phyloP scores from a whole-genome alignment of 2,329 filamentous ascomycete species.

The Teratosphaeriaceae sp. region DNA sequence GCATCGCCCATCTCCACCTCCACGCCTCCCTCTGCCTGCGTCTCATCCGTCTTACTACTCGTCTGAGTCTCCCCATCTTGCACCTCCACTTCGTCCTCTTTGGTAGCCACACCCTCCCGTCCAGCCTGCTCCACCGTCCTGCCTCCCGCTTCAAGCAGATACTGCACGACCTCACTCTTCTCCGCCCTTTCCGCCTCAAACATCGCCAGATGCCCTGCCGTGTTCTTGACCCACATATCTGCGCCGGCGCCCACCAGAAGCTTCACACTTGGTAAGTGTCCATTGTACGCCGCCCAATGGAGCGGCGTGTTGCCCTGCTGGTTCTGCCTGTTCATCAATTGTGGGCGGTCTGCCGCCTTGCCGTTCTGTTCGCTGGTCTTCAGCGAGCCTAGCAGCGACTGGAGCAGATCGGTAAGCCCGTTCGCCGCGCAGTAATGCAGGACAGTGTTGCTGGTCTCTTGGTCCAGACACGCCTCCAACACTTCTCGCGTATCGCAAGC shows the following conservation, averaged over 20 bases:
- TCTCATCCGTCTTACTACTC: not conserved
- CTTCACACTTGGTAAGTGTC: conserved; percentile 75
- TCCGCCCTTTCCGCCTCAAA: conserved; percentile 46
- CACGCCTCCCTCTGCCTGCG: conserved; percentile 1
- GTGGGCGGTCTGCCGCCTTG: conserved; percentile 2
- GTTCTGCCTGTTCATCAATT: conserved; percentile 65
- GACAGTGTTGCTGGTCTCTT: conserved; percentile 67
- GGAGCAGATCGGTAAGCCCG: conserved; percentile 53
- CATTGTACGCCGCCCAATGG: conserved; percentile 90
- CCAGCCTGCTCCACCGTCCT: conserved; percentile 29
- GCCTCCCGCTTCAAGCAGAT: conserved; percentile 41
- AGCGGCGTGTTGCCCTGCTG: conserved; percentile 81
- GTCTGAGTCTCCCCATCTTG: not conserved
- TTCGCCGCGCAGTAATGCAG: conserved; percentile 93
- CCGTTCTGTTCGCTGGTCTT: conserved; percentile 2
- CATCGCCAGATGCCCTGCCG: conserved; percentile 64
- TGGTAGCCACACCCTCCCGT: conserved; percentile 4
- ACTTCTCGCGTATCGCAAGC: conserved; percentile 55
- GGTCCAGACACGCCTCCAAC: conserved; percentile 63
- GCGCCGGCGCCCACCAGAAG: conserved; percentile 69
- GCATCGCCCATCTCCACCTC: conserved; percentile 3
- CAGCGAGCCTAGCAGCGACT: conserved; percentile 16
- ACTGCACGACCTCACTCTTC: conserved; percentile 43
- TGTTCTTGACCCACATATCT: conserved; percentile 70
- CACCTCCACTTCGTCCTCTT: conserved; percentile 9